These are phyloP conservation scores for Leucaena leucocephala DNA, from an alignment of 306 rosid species.

Conservation along the genomic window DNA sequence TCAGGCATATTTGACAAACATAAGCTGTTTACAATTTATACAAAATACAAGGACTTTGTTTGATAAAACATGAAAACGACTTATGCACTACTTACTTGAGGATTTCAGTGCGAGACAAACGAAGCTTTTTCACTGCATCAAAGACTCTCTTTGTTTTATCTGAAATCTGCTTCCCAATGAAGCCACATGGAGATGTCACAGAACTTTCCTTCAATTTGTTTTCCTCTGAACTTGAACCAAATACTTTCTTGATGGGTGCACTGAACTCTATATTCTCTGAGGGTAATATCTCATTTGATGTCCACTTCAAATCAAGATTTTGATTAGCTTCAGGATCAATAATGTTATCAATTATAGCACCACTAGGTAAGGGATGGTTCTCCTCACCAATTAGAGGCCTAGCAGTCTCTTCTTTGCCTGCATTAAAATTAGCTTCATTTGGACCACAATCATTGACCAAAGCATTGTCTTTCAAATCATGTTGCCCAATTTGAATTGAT, in stretches of 20 bases:
- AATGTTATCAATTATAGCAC: conserved; percentile 32
- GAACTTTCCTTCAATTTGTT: conserved; percentile 48
- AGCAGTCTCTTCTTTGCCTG: conserved; percentile 42
- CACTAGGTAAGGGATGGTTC: conserved; percentile 32
- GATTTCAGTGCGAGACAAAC: conserved; percentile 75
- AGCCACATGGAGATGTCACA: conserved; percentile 36
- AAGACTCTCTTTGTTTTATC: conserved; percentile 54
- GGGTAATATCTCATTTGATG: conserved; percentile 31
- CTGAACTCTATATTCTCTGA: conserved; percentile 36
- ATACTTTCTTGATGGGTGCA: conserved; percentile 40
- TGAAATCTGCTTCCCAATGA: conserved; percentile 42
- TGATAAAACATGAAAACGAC: conserved; percentile 25
- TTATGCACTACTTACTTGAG: conserved; percentile 65
- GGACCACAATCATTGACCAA: conserved; percentile 34
- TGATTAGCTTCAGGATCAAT: conserved; percentile 35
- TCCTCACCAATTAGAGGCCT: conserved; percentile 39
- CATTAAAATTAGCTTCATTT: conserved; percentile 31
- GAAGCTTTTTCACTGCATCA: conserved; percentile 67
- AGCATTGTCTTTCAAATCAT: conserved; percentile 37
- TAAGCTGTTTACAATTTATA: neutral
- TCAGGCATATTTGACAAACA: conserved; percentile 23
- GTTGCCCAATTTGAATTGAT: conserved; percentile 43
- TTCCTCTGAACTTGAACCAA: conserved; percentile 45
- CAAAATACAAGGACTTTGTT: conserved; percentile 5
- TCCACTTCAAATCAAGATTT: conserved; percentile 46